phyloP scores from a whole-genome alignment of 2,329 filamentous ascomycete genomes.

The Alternaria sp. region DNA sequence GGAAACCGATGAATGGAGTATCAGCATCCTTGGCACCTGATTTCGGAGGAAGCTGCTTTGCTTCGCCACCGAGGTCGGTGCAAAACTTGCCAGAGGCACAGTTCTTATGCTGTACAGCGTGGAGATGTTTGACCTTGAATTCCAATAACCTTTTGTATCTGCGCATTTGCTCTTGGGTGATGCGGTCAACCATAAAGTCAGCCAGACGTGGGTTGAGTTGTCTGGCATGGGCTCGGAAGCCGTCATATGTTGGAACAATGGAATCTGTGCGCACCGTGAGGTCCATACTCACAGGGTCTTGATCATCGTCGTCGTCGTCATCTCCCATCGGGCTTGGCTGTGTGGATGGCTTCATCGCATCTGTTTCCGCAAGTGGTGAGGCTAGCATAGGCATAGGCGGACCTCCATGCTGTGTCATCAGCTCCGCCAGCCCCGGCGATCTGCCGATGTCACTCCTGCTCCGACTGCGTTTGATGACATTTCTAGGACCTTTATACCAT shows the following conservation, averaged over 20 bases:
- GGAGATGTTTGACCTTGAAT: conserved; percentile 73
- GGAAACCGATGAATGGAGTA: conserved; percentile 62
- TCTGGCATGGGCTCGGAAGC: conserved; percentile 78
- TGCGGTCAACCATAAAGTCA: conserved; percentile 76
- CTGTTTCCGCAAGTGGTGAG: conserved; percentile 54
- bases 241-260: conserved; percentile 75
- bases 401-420: conserved; percentile 66
- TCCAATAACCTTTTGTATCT: conserved; percentile 81
- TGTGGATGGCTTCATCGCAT: conserved; percentile 45
- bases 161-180: conserved; percentile 80
- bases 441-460: conserved; percentile 65
- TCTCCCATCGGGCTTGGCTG: conserved; percentile 50
- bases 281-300: conserved; percentile 67
- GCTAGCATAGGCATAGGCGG: conserved; percentile 66
- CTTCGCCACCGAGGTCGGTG: conserved; percentile 71
- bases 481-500: conserved; percentile 51
- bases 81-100: conserved; percentile 72
- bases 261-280: conserved; percentile 69
- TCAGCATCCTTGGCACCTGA: conserved; percentile 68
- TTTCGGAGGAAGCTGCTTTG: conserved; percentile 67
- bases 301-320: conserved; percentile 56
- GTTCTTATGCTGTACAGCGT: conserved; percentile 62
- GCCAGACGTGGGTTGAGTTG: conserved; percentile 76
- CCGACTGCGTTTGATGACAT: conserved; percentile 60
- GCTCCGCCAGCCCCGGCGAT: conserved; percentile 59